Percentiles rank a stretch among this genome's conserved stretches.
Conservation (phyloP, 106 monocot genomes). For the Allium cepa region DNA sequence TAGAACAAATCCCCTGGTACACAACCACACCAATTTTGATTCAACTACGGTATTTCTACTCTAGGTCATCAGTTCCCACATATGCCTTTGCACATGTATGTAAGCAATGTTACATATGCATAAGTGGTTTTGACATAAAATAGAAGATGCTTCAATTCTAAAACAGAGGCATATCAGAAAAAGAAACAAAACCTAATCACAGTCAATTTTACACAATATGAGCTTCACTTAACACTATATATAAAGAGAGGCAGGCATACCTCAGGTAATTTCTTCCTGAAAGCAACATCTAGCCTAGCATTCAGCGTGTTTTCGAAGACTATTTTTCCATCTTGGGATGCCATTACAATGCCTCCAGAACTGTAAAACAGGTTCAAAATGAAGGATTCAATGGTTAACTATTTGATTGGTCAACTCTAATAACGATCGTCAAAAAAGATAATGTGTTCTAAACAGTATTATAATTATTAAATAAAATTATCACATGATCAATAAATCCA, state of each 20-base stretch:
- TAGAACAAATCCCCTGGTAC: too few relatives aligned
- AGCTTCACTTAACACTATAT: neutral
- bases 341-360: slow-evolving; percentile 20
- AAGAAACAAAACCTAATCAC: too few relatives aligned
- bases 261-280: slow-evolving; percentile 19
- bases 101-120: too few relatives aligned
- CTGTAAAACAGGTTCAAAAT: slow-evolving; percentile 6
- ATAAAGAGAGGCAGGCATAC: slow-evolving; percentile 3
- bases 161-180: too few relatives aligned
- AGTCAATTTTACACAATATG: too few relatives aligned
- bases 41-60: too few relatives aligned
- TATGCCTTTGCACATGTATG: too few relatives aligned
- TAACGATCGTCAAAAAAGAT: too few relatives aligned
- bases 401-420: too few relatives aligned
- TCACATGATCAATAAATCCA: too few relatives aligned
- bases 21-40: too few relatives aligned
- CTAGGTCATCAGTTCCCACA: too few relatives aligned
- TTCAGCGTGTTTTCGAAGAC: slow-evolving; percentile 18
- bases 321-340: slow-evolving; percentile 13
- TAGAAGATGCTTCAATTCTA: neutral
- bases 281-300: slow-evolving; percentile 16
- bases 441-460: neutral
- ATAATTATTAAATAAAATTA: neutral
- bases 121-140: neutral
- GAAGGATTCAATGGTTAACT: neutral